A percentile compares a stretch with the other conserved stretches of the same genome.
phyloP scores from a whole-genome alignment of 352 stramenopile species.

The Phytophthora vignae region DNA sequence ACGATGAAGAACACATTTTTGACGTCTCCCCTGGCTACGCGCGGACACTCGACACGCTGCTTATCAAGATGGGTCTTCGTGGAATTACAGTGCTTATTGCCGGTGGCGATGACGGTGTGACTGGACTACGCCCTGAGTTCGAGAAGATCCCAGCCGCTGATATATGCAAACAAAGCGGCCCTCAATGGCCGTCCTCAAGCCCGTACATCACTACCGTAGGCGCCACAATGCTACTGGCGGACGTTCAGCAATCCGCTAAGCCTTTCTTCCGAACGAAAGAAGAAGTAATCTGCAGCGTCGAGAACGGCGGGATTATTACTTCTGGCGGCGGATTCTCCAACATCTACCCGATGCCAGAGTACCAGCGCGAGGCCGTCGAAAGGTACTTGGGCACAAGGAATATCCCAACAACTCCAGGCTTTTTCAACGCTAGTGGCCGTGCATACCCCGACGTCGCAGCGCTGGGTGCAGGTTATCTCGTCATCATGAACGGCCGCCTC shows the following conservation, averaged over 20 bases:
- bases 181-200: conserved; percentile 82
- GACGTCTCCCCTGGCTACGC: conserved; percentile 78
- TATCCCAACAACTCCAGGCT: conserved; percentile 53
- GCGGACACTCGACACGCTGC: conserved; percentile 79
- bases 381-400: conserved; percentile 68
- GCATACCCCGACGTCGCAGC: conserved; percentile 92
- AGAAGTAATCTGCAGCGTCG: conserved; percentile 81
- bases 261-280: conserved; percentile 74
- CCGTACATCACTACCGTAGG: conserved; percentile 93
- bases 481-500: conserved; percentile 61
- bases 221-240: conserved; percentile 78
- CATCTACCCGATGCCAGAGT: conserved; percentile 75
- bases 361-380: conserved; percentile 71
- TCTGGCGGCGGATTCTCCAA: conserved; percentile 91
- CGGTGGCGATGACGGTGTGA: conserved; percentile 89
- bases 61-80: conserved; percentile 91
- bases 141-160: conserved; percentile 57
- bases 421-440: conserved; percentile 87
- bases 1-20: conserved; percentile 92
- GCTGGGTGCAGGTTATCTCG: conserved; percentile 72
- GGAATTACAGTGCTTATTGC: conserved; percentile 90
- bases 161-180: conserved; percentile 68
- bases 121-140: conserved; percentile 74
- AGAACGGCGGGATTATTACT: conserved; percentile 81
- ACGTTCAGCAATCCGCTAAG: conserved; percentile 30